These are phyloP conservation scores for Erythrobasidium yunnanense DNA, from an alignment of 768 basidiomycete species.

Conservation along the genomic window DNA sequence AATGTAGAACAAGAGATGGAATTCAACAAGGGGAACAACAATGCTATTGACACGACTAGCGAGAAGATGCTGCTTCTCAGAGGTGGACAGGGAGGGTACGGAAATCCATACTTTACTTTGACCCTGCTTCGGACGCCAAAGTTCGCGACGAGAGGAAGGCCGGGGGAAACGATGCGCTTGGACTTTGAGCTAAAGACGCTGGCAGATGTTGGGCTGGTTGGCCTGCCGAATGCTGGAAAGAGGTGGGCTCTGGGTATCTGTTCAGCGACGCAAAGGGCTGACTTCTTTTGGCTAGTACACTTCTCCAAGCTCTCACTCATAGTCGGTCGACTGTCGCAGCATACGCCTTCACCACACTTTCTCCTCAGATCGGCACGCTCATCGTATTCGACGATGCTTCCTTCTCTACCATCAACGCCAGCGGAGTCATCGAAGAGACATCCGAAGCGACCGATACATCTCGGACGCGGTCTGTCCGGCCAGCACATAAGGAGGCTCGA, in stretches of 20 bases:
- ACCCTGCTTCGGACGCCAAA: constrained; percentile 59
- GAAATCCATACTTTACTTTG: constrained; percentile 75
- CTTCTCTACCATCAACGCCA: constrained; percentile 40
- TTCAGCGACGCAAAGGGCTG: not conserved
- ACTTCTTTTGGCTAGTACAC: constrained; percentile 58
- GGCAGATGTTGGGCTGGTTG: constrained; percentile 90
- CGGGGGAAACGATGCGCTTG: constrained; percentile 68
- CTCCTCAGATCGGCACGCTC: constrained; percentile 84
- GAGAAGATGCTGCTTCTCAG: constrained; percentile 34
- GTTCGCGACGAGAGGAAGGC: constrained; percentile 66
- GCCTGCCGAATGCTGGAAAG: constrained; percentile 82
- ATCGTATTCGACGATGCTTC: constrained; percentile 52
- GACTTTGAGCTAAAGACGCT: constrained; percentile 82
- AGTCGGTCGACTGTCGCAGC: constrained; percentile 74
- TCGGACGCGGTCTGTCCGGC: not conserved
- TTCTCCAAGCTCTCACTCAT: constrained; percentile 77
- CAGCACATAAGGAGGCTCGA: constrained; percentile 38
- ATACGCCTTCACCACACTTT: constrained; percentile 90
- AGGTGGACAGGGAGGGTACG: constrained; percentile 71
- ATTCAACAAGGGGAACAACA: too few species aligned
- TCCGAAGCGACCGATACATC: constrained; percentile 12
- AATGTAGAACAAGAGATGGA: too few species aligned
- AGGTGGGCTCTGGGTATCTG: constrained; percentile 26
- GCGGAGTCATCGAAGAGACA: constrained; percentile 37
- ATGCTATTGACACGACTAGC: too few species aligned